Evolutionary conservation across 768 basidiomycete genomes (phyloP).

Genomic region (Cubamyces sp.): DNA sequence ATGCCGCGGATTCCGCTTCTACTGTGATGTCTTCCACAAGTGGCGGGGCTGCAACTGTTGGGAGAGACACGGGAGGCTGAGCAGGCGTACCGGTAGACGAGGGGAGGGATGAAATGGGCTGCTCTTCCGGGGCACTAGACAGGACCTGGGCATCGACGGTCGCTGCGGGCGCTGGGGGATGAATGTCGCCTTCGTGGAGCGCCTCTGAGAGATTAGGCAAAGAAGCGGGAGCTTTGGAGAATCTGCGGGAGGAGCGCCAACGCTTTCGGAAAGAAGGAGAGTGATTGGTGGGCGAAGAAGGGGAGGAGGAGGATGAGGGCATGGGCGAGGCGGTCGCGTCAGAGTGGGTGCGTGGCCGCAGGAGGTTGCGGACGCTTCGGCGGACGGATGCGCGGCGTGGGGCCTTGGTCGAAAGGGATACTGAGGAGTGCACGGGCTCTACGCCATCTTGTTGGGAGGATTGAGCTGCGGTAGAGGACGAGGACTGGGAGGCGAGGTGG

Average conservation of each 20-base stretch:
- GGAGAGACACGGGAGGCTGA: not conserved
- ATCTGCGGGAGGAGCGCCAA: slow-evolving; percentile 38
- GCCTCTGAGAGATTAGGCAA: slow-evolving; percentile 25
- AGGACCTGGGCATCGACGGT: slow-evolving; percentile 6
- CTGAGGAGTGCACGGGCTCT: not conserved
- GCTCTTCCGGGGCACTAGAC: slow-evolving; percentile 2
- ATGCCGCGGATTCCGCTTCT: not conserved
- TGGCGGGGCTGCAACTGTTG: not conserved
- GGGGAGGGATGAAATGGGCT: not conserved
- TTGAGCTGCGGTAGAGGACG: slow-evolving; percentile 2
- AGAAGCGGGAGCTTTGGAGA: slow-evolving; percentile 36
- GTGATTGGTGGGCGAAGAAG: slow-evolving; percentile 1
- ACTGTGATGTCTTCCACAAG: not conserved
- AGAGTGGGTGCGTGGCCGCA: slow-evolving; percentile 23
- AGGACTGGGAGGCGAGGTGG: slow-evolving; percentile 1
- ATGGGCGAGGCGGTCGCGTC: slow-evolving; percentile 8
- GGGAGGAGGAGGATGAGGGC: slow-evolving; percentile 2
- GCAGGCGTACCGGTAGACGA: slow-evolving; percentile 4
- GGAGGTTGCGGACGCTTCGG: slow-evolving; percentile 28
- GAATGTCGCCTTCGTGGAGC: slow-evolving; percentile 7
- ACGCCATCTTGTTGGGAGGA: slow-evolving; percentile 9
- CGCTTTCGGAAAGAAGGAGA: slow-evolving; percentile 30
- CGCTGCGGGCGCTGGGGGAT: slow-evolving; percentile 26
- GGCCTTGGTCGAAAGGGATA: slow-evolving; percentile 17
- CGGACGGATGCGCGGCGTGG: slow-evolving; percentile 29